Conservation (phyloP, 139 green algal species). For the Chlorella ohadii region DNA sequence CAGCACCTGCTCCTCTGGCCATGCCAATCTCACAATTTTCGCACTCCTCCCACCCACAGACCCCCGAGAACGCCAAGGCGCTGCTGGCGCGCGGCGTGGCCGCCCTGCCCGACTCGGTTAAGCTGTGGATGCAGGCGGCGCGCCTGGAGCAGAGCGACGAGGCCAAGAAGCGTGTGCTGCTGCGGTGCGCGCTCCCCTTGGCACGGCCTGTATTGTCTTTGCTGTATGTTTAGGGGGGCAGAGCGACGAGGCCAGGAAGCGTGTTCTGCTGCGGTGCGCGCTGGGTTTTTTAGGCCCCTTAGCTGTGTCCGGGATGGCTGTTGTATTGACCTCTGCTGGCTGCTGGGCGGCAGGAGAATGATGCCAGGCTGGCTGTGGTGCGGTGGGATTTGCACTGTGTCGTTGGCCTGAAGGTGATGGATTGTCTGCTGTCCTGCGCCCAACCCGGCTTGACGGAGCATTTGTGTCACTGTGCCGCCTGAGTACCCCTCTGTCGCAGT, state of each 20-base stretch:
- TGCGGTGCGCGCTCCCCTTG: constrained; percentile 53
- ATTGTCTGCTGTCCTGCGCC: too few relatives aligned
- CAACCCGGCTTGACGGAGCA: too few relatives aligned
- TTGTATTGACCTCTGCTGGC: too few relatives aligned
- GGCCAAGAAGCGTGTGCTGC: constrained; percentile 89
- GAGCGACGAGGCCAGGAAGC: constrained; percentile 79
- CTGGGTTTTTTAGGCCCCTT: too few relatives aligned
- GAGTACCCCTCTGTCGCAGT: constrained; percentile 13
- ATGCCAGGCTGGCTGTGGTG: too few relatives aligned
- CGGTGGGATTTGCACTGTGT: too few relatives aligned
- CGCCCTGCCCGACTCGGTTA: constrained; percentile 80
- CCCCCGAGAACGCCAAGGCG: constrained; percentile 78
- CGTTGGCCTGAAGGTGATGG: too few relatives aligned
- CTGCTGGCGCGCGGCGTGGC: constrained; percentile 91
- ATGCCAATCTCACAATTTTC: background rate
- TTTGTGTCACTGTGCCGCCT: too few relatives aligned
- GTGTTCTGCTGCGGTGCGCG: constrained; percentile 88
- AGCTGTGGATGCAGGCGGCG: constrained; percentile 93
- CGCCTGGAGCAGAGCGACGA: constrained; percentile 79
- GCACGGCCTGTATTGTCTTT: too few relatives aligned
- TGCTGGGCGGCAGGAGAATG: too few relatives aligned
- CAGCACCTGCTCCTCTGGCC: background rate
- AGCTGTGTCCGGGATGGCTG: too few relatives aligned
- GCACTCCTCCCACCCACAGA: background rate
- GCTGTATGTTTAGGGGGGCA: constrained; percentile 40